Evolutionary conservation across 345 rosid species (phyloP).

Genomic region (Rhizophora mangle): DNA sequence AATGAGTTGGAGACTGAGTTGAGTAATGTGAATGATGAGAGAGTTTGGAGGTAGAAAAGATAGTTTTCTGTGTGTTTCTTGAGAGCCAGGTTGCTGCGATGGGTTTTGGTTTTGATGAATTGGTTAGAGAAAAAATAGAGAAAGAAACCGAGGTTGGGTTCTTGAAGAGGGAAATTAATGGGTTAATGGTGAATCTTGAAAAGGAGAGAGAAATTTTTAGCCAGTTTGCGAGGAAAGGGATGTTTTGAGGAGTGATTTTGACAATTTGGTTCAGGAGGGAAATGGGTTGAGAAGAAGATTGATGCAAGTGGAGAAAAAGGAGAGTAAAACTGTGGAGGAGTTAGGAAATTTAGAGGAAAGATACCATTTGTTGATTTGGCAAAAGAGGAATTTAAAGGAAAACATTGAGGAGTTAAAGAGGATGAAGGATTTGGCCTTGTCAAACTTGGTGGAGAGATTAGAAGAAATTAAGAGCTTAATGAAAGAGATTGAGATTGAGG

Average conservation of each 20-base stretch:
- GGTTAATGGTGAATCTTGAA: conserved; percentile 29
- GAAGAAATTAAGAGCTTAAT: conserved; percentile 35
- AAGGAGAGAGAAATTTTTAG: conserved; percentile 29
- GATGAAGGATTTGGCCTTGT: conserved; percentile 36
- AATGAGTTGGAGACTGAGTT: conserved; percentile 36
- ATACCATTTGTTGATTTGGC: conserved; percentile 29
- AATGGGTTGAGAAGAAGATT: conserved; percentile 33
- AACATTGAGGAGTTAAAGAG: conserved; percentile 21
- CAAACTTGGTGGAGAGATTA: conserved; percentile 24
- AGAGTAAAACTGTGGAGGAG: conserved; percentile 25
- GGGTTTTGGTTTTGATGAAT: conserved; percentile 24
- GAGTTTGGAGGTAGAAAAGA: conserved; percentile 44
- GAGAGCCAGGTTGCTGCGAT: conserved; percentile 38
- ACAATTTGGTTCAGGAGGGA: conserved; percentile 30
- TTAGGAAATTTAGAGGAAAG: conserved; percentile 34
- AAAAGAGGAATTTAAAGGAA: conserved; percentile 30
- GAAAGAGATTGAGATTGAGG: conserved; percentile 28
- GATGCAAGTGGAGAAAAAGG: conserved; percentile 39
- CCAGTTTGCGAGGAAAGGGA: conserved; percentile 44
- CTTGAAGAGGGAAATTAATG: conserved; percentile 34
- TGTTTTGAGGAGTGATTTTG: conserved; percentile 26
- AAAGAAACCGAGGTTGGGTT: conserved; percentile 36
- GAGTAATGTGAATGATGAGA: conserved; percentile 36
- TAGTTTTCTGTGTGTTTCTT: conserved; percentile 37
- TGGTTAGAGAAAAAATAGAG: conserved; percentile 33